A percentile compares a stretch with the other conserved stretches of the same genome.
These are phyloP conservation scores for Botryotinia calthae DNA, from an alignment of 2,329 filamentous ascomycete genomes.

Conservation along the genomic window DNA sequence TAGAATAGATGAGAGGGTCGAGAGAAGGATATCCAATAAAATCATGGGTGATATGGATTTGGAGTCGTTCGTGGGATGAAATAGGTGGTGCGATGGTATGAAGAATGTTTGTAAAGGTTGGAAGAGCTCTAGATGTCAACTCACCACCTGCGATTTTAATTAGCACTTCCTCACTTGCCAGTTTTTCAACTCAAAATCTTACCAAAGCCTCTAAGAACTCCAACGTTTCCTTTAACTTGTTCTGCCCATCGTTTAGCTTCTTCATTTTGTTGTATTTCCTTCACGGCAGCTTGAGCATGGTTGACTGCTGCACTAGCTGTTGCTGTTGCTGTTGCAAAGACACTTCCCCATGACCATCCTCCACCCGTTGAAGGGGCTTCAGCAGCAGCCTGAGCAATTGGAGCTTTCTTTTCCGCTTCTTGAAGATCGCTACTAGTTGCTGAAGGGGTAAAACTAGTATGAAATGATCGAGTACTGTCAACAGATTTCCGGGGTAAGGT, in stretches of 20 bases:
- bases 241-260: slow-evolving; percentile 96
- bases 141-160: slow-evolving; percentile 66
- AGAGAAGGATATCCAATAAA: slow-evolving; percentile 91
- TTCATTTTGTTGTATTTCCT: slow-evolving; percentile 93
- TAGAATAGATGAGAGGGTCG: slow-evolving; percentile 85
- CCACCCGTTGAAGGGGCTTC: slow-evolving; percentile 50
- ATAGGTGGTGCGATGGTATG: slow-evolving; percentile 96
- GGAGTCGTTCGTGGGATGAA: slow-evolving; percentile 90
- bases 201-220: slow-evolving; percentile 73
- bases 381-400: slow-evolving; percentile 45
- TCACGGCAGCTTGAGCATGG: slow-evolving; percentile 88
- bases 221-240: slow-evolving; percentile 87
- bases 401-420: slow-evolving; percentile 53
- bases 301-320: slow-evolving; percentile 77
- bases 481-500: slow-evolving; percentile 63
- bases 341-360: slow-evolving; percentile 78
- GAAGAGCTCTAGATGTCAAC: slow-evolving; percentile 78
- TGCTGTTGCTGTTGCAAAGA: slow-evolving; percentile 65
- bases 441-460: slow-evolving; percentile 69
- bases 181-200: slow-evolving; percentile 35
- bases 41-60: slow-evolving; percentile 97
- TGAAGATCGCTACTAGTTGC: slow-evolving; percentile 59
- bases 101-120: slow-evolving; percentile 91
- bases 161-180: slow-evolving; percentile 17
- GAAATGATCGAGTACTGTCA: slow-evolving; percentile 71